Evolutionary conservation across 2,329 filamentous ascomycete genomes (phyloP), one percentile per base, ranked within the genome.

Genomic region (Talaromyces sp.): DNA sequence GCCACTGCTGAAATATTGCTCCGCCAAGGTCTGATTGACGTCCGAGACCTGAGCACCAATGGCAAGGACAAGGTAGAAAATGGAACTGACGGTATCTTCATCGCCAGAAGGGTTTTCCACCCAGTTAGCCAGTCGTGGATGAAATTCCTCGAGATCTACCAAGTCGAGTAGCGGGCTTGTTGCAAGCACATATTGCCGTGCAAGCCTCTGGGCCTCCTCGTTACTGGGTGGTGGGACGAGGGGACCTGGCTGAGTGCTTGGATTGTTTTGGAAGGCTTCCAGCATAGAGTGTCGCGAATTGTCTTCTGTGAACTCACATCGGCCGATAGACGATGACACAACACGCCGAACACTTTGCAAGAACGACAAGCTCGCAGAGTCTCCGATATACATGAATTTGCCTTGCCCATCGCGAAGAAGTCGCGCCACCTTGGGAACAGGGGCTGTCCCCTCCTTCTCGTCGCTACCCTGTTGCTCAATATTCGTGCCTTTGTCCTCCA

Each of bases 351-450:
- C 78, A 49, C 77, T 81, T 59, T 81, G 79, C 32, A 81, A 59
- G 48, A 81, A 81, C 0, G 79, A 81, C 42, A 82, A 65, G 43
- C 78, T 80, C 30, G 79, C 79, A 33, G 77, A 81, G 53, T 82
- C 80, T 13, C 80, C 80, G 24, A 82, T 77, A 57, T 81, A 82
- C 61, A 82, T 80, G 45, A 80, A 75, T 50, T 81, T 81, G 5
- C 79, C 79, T 55, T 80, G 77, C 0, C 78, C 77, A 57, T 81
- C 79, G 20, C 77, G 77, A 9, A 82, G 69, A 22, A 82, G 73
- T 9, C 79, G 74, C 62, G 64, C 75, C 61, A 58, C 75, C 64
- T 67, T 74, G 42, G 62, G 73, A 55, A 65, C 72, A 10, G 67
- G 67, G 9, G 70, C 66, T 13, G 57, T 64, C 19, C 69, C 69